phyloP scores from a whole-genome alignment of 306 rosid species.

The Castanea crenata region DNA sequence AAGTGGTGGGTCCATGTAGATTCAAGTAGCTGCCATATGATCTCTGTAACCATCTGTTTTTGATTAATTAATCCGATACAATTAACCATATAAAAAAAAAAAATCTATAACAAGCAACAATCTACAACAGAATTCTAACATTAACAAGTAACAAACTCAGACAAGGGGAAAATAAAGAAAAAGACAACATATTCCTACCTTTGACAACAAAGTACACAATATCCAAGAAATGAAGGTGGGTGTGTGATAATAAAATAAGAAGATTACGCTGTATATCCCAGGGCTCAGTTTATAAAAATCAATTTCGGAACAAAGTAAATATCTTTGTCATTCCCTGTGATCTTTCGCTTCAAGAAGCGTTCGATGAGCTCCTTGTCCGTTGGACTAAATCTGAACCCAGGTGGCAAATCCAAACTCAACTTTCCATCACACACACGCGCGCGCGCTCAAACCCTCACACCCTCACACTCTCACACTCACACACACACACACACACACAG shows the following conservation, averaged over 20 bases:
- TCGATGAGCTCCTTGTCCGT: constrained; percentile 78
- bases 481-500: too few species aligned
- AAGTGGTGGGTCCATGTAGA: too few species aligned
- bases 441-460: background rate
- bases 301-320: constrained; percentile 72
- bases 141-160: too few species aligned
- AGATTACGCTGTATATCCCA: constrained; percentile 88
- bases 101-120: too few species aligned
- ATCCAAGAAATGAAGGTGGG: background rate
- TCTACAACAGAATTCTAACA: too few species aligned
- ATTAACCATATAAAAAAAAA: too few species aligned
- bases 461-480: too few species aligned
- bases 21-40: too few species aligned
- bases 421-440: background rate
- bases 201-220: background rate
- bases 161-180: background rate
- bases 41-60: too few species aligned
- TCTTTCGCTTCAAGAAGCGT: constrained; percentile 58
- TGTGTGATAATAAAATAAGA: background rate
- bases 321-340: constrained; percentile 56
- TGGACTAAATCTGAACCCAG: constrained; percentile 87
- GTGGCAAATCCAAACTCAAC: constrained; percentile 51
- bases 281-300: constrained; percentile 90
- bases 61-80: too few species aligned
- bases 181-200: background rate